Evolutionary conservation across 192 early-diverging fungal genomes (phyloP), one percentile per base, ranked within the genome.

Genomic region (Backusella westeae): DNA sequence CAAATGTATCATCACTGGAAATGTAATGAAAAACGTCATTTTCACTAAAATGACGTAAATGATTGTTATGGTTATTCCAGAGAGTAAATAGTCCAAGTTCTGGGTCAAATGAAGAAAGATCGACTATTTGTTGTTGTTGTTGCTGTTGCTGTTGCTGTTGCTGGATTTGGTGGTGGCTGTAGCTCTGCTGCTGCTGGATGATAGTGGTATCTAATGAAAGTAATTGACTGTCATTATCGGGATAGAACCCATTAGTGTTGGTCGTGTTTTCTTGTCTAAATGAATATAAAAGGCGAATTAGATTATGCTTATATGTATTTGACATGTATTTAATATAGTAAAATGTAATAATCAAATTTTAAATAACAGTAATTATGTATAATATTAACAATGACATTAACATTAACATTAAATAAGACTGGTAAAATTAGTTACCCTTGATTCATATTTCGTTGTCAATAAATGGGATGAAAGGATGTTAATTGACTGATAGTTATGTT

Each of bases 21-120:
- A 23, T 2, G 56, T 29, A 26, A 63, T 63, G 23, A 10, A 63
- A 63, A 26, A 38, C 68, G 41, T 71, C 70, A 71, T 44, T 71
- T 44, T 39, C 70, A 49, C 70, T 71, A 49, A 71, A 49, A 44
- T 71, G 44, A 71, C 70, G 70, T 44, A 71, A 15, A 71, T 71
- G 70, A 36, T 6, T 49, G 17, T 17, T 71, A 49, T 23, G 8
- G 9, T 34, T 46, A 19, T 71, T 49, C 15, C 26, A 49, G 23
- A 49, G 1, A 42, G 23, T n/a, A 44, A 19, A 21, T 2, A 19
- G 26, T 32, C 26, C 21, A 66, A 32, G 32, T 71, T 44, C 70
- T 8, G 29, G 39, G 3, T 36, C 19, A 49, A 29, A 46, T 32
- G 70, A 10, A 6, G 70, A 41, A 49, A 26, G 39, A 44, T 34